Evolutionary conservation across 352 stramenopile genomes (phyloP), one percentile per base, ranked within the genome.

Genomic region (Phytophthora citricola): DNA sequence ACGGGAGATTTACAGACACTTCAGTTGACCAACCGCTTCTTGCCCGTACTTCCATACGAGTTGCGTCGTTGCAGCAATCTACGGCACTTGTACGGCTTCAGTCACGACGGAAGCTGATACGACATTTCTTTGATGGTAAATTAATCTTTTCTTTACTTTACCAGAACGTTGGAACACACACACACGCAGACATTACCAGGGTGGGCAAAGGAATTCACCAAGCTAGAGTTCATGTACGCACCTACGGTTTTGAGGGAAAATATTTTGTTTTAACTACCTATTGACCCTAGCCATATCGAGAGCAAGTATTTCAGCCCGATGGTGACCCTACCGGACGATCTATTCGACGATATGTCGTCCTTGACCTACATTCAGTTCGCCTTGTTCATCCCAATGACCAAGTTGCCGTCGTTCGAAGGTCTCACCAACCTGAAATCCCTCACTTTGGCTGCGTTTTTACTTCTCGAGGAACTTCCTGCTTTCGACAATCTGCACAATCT

Each of bases 151-250:
- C 0, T 11, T 44, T 22, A 22, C 17, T 17, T 17, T 17, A n/a
- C 10, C 26, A 64, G 43, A 31, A 39, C 55, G 4, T 22, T 63
- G 32, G 44, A 48, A 8, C 73, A 81, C 50, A 69, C 66, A 0
- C 56, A 80, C 38, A 82, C 58, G 2, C 14, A 43, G 12, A 43
- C 38, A 0, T n/a, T 43, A 5, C 38, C 38, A 11, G 22, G 17
- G 0, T 78, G 76, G 70, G 63, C 45, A 26, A 75, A 61, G 12
- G 41, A 73, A 5, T 66, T 78, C 44, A 66, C 49, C 1, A 50
- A 66, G 3, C 66, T 84, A 17, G 59, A 80, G 32, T 72, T 68
- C 41, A 9, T 83, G 70, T 78, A 55, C 9, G 47, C 29, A 32
- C 24, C 3, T 26, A 26, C 24, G 24, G 17, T 17, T 17, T 17